A percentile compares a stretch with the other conserved stretches of the same genome.
phyloP scores from a whole-genome alignment of 2,329 filamentous ascomycete species.

The Colletotrichum tropicicola region DNA sequence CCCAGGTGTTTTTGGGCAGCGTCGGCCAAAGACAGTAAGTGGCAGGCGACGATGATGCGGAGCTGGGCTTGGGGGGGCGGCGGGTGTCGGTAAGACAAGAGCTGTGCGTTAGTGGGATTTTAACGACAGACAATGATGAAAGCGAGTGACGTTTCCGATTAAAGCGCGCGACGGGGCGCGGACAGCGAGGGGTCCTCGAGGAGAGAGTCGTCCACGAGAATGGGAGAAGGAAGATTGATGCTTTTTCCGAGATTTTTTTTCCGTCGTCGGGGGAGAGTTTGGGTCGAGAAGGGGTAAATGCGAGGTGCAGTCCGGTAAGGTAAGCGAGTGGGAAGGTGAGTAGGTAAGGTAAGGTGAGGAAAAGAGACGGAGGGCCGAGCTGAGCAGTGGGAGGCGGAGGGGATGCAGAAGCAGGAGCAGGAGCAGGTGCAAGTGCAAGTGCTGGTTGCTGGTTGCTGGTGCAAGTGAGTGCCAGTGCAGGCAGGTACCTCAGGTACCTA shows the following conservation, averaged over 20 bases:
- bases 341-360: constrained; percentile 6
- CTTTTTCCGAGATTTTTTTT: not conserved
- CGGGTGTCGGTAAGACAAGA: constrained; percentile 27
- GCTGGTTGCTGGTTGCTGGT: not conserved
- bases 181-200: not conserved
- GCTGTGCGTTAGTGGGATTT: constrained; percentile 30
- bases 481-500: not conserved
- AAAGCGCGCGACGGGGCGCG: constrained; percentile 12
- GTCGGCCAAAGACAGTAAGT: constrained; percentile 15
- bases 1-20: constrained; percentile 12
- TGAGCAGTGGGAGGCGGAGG: not conserved
- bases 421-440: not conserved
- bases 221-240: not conserved
- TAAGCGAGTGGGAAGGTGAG: constrained; percentile 20
- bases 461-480: not conserved
- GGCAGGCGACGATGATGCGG: constrained; percentile 27
- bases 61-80: constrained; percentile 18
- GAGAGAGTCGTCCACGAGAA: not conserved
- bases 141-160: constrained; percentile 30
- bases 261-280: not conserved
- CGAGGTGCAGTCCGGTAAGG: constrained; percentile 3
- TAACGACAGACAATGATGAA: constrained; percentile 25
- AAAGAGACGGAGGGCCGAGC: not conserved
- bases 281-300: not conserved
- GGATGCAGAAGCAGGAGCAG: constrained; percentile 2